Percentiles rank a stretch among this genome's conserved stretches.
Conservation (phyloP, 176 grass and related monocot genomes). For the Zizania latifolia region DNA sequence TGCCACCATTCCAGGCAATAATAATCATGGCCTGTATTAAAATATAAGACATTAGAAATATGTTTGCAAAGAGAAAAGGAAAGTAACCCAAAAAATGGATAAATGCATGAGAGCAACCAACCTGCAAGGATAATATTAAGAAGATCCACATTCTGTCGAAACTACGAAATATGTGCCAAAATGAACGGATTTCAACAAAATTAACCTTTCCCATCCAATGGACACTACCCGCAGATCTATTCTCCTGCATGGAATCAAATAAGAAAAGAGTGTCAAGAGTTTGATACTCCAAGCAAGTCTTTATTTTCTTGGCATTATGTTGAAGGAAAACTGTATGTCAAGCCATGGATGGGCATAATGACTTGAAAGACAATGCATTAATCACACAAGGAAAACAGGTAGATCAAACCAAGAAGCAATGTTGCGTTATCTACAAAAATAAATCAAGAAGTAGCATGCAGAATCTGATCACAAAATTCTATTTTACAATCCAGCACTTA, state of each 20-base stretch:
- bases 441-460: background rate
- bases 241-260: slow-evolving; percentile 40
- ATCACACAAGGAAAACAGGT: background rate
- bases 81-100: background rate
- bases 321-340: background rate
- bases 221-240: slow-evolving; percentile 34
- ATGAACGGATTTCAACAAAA: slow-evolving; percentile 99
- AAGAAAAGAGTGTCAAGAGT: background rate
- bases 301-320: background rate
- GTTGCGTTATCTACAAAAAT: background rate
- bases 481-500: background rate
- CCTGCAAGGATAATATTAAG: slow-evolving; percentile 93
- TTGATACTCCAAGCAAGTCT: background rate
- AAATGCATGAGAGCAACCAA: slow-evolving; percentile 18
- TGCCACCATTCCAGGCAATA: slow-evolving; percentile 94
- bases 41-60: slow-evolving; percentile 28
- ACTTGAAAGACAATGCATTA: background rate
- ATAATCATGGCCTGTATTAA: slow-evolving; percentile 80
- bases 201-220: slow-evolving; percentile 94
- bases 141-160: slow-evolving; percentile 99
- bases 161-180: slow-evolving; percentile 98
- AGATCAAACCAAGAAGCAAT: slow-evolving; percentile 1
- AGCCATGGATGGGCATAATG: background rate
- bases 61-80: background rate
- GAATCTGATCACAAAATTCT: background rate